Base-by-base conservation (phyloP, 1,139 yeast genomes). In the Yamadazyma buinensis region DNA sequence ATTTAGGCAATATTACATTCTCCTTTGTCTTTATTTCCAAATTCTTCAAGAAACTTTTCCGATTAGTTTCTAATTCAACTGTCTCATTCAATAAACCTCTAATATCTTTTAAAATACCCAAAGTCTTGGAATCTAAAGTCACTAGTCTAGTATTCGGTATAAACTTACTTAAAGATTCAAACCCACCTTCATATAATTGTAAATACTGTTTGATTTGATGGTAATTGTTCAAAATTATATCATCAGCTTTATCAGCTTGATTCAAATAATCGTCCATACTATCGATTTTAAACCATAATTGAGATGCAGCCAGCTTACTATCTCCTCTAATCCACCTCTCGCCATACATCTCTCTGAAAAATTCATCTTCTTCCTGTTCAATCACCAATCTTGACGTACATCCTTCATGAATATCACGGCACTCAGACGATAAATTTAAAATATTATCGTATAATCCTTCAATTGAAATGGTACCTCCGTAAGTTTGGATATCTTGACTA, bases 241-340 rank as follows among this genome's bases (percentile, higher is more conserved):
- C 57, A 53, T 88, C 95, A 3, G 95, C 85, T 3, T 59, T 51
- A 23, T 63, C 61, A 1, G 95, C 95, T 42, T 79, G 78, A 2
- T 50, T 48, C 14, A 84, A 53, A 48, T 81, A 84, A 4, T 54
- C 56, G 24, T 61, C 61, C 55, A 80, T 62, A 21, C 67, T 68
- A 5, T 54, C 49, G 2, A 79, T 54, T 33, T 70, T 70, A 2
- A 54, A 56, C 40, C 61, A 48, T 3, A 73, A 56, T 0, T 57
- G 59, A 3, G 49, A 39, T 2, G 67, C 67, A 1, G 75, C 71
- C 4, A 52, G 64, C 9, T 51, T 46, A 1, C 81, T 68, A 0
- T 58, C 39, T 0, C 52, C 46, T 17, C 84, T 50, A 0, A 47
- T 61, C 87, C 87, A 82, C 19, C 63, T 51, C 2, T 52, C 52